These are phyloP conservation scores for Euphrasia arctica DNA, from an alignment of 305 asterid genomes.

Conservation along the genomic window DNA sequence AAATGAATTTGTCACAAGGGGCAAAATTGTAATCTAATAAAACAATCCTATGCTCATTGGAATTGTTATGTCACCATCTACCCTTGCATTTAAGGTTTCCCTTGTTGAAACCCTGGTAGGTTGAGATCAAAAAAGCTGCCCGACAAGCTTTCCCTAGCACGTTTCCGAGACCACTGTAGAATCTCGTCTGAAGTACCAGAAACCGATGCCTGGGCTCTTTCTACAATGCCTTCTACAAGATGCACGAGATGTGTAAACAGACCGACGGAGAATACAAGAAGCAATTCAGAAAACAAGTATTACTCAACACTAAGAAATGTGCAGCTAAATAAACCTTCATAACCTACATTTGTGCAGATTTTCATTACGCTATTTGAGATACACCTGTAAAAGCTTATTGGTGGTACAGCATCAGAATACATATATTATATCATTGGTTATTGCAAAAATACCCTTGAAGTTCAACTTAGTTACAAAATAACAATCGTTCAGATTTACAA, in stretches of 20 bases:
- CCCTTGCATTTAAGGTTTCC: not conserved
- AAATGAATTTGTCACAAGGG: not conserved
- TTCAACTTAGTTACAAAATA: not conserved
- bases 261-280: not conserved
- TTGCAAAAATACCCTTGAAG: not conserved
- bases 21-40: not conserved
- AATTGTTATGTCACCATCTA: not conserved
- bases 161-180: not conserved
- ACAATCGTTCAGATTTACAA: not conserved
- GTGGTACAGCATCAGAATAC: not conserved
- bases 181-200: constrained; percentile 1
- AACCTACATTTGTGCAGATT: not conserved
- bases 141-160: constrained; percentile 1
- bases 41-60: not conserved
- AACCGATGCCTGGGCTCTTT: not conserved
- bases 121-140: constrained; percentile 5
- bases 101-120: not conserved
- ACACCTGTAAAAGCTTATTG: not conserved
- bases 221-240: not conserved
- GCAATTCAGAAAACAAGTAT: not conserved
- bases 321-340: not conserved
- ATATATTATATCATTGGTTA: not conserved
- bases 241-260: not conserved
- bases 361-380: not conserved
- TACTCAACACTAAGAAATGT: not conserved